These are phyloP conservation scores for Lipomyces orientalis DNA, from an alignment of 805 yeast genomes.

Conservation along the genomic window DNA sequence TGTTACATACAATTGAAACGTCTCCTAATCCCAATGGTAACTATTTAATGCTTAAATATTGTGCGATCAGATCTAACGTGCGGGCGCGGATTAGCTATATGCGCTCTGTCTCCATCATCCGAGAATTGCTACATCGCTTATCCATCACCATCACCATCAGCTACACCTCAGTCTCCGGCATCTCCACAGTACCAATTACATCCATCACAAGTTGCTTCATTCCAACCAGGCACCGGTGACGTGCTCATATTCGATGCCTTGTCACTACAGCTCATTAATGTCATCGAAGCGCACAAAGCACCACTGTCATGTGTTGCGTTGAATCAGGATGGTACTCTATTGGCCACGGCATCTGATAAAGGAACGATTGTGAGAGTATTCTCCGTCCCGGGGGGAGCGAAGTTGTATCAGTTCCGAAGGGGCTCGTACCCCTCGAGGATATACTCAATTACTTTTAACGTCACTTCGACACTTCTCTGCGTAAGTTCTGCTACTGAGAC, in stretches of 20 bases:
- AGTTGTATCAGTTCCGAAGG: constrained; percentile 75
- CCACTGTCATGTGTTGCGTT: constrained; percentile 70
- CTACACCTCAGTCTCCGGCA: constrained; percentile 33
- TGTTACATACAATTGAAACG: constrained; percentile 72
- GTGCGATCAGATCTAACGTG: background rate
- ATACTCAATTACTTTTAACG: constrained; percentile 74
- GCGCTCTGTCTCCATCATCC: constrained; percentile 47
- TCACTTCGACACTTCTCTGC: constrained; percentile 70
- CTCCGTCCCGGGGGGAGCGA: constrained; percentile 59
- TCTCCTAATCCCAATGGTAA: constrained; percentile 51
- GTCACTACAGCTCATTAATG: constrained; percentile 74
- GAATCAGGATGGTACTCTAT: constrained; percentile 73
- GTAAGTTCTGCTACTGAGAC: constrained; percentile 91
- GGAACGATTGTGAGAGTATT: constrained; percentile 91
- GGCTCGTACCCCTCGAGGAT: constrained; percentile 87
- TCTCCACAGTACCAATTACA: constrained; percentile 25
- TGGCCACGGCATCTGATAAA: constrained; percentile 88
- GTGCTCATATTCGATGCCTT: constrained; percentile 81
- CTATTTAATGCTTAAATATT: background rate
- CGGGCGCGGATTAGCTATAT: constrained; percentile 42
- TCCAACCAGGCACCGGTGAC: constrained; percentile 54
- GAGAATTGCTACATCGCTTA: constrained; percentile 61
- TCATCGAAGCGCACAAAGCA: constrained; percentile 84
- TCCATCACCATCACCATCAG: constrained; percentile 54
- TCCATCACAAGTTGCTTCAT: constrained; percentile 20